Evolutionary conservation across 78 protist genomes (phyloP).

Genomic region (Dictyostelium brefeldianum): DNA sequence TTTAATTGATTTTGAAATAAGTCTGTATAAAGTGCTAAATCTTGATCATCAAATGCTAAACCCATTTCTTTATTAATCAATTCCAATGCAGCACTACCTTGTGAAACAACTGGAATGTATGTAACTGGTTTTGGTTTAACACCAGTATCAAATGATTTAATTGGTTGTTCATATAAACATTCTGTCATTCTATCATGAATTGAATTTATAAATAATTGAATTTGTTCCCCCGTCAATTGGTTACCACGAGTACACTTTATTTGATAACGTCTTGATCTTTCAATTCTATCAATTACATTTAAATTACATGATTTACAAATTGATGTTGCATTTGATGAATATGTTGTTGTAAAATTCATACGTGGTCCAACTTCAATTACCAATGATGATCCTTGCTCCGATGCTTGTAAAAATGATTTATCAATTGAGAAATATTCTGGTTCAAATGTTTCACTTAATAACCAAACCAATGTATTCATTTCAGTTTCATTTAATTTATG

Average conservation of each 20-base stretch:
- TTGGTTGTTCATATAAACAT: slow-evolving; percentile 64
- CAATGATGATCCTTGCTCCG: too few species aligned
- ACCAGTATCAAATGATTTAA: slow-evolving; percentile 76
- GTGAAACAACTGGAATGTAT: slow-evolving; percentile 67
- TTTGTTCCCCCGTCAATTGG: not conserved
- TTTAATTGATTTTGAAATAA: slow-evolving; percentile 74
- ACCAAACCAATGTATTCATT: slow-evolving; percentile 45
- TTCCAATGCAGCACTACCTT: slow-evolving; percentile 88
- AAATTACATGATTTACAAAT: slow-evolving; percentile 86
- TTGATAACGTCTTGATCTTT: slow-evolving; percentile 86
- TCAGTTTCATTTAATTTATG: slow-evolving; percentile 3
- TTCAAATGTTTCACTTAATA: slow-evolving; percentile 83
- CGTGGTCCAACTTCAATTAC: slow-evolving; percentile 92
- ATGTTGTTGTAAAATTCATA: slow-evolving; percentile 90
- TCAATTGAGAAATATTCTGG: slow-evolving; percentile 48
- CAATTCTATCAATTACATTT: slow-evolving; percentile 74
- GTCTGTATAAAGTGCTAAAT: slow-evolving; percentile 86
- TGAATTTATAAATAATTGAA: slow-evolving; percentile 22
- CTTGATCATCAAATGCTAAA: slow-evolving; percentile 91
- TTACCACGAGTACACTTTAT: not conserved
- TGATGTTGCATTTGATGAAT: slow-evolving; percentile 91
- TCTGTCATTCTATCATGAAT: slow-evolving; percentile 96
- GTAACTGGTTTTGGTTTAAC: slow-evolving; percentile 49
- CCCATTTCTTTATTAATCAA: slow-evolving; percentile 86
- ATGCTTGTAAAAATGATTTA: slow-evolving; percentile 27